A percentile compares a stretch with the other conserved stretches of the same genome.
Evolutionary conservation across 1,284 basidiomycete genomes (phyloP).

Genomic region (Tylopilus orsonianus): DNA sequence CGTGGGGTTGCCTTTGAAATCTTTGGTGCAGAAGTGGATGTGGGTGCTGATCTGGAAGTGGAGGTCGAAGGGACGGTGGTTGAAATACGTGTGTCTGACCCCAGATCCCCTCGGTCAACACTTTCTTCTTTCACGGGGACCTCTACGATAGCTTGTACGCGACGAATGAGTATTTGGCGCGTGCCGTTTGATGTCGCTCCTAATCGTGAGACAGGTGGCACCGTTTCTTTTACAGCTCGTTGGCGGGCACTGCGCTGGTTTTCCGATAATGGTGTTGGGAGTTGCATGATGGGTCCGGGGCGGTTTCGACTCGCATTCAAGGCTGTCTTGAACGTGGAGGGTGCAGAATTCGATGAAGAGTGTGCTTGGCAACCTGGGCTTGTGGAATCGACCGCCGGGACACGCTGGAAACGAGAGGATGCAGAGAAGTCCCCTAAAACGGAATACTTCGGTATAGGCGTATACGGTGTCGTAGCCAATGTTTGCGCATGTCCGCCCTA

Average conservation of each 20-base stretch:
- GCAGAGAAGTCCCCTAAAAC: conserved; percentile 13
- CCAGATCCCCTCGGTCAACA: conserved; percentile 27
- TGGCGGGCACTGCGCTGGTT: conserved; percentile 31
- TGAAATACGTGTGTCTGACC: conserved; percentile 6
- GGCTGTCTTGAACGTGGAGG: conserved; percentile 12
- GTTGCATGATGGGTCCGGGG: conserved; percentile 18
- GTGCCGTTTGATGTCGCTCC: conserved; percentile 14
- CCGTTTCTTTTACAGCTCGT: conserved; percentile 18
- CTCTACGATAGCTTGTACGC: conserved; percentile 44
- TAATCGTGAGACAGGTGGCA: conserved; percentile 1
- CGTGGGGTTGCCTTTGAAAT: conserved; percentile 14
- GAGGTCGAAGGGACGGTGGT: conserved; percentile 11
- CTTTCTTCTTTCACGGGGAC: conserved; percentile 47
- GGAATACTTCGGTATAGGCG: conserved; percentile 26
- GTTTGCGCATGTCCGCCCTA: conserved; percentile 29
- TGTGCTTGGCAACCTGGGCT: conserved; percentile 17
- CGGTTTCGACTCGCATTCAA: conserved; percentile 13
- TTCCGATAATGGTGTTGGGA: conserved; percentile 35
- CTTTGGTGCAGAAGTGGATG: conserved; percentile 13
- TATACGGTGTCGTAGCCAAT: conserved; percentile 18
- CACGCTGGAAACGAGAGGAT: conserved; percentile 21
- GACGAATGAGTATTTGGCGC: conserved; percentile 38
- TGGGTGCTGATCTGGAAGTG: conserved; percentile 13
- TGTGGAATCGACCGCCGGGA: conserved; percentile 12
- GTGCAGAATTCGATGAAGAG: conserved; percentile 16